Base-by-base conservation (phyloP, 441 rosid species). In the Syzygium malaccense region DNA sequence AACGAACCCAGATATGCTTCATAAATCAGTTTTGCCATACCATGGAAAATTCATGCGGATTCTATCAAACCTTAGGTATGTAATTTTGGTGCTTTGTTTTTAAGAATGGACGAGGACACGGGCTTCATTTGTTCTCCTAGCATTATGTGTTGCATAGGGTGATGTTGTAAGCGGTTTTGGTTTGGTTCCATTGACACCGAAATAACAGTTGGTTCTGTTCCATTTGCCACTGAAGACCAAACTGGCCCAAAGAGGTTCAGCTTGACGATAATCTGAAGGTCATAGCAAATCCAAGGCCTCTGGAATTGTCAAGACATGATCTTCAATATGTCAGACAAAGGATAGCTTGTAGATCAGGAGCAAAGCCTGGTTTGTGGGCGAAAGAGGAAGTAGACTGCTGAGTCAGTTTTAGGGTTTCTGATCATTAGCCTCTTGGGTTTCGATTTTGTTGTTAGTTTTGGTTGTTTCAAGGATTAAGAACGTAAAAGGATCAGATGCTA, bases 1-100 rank as follows among this genome's bases (percentile, higher is more conserved):
- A 88, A 98, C 99, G 88, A 98, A 98, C 96, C 99, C 99, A 64
- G 99, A 98, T 92, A 98, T 98, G 99, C 92, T 98, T 41, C 99
- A 98, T 91, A 91, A 93, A 93, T 94, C 99, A 91, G 95, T 98
- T 88, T 93, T 98, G 93, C 99, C 98, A 48, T 92, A 87, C 54
- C 99, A 97, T 92, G 91, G 93, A 88, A 94, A 95, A 92, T 98
- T 98, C 90, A 90, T 92, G 88, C 93, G 98, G 89, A 94, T 98
- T 91, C 92, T 97, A 90, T 92, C 98, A 86, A 97, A 95, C 90
- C 95, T 98, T 75, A 95, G 99, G 99, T 98, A 93, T 91, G 56
- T 86, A 85, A 88, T 78, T 87, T 85, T 87, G 75, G 51, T 86
- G 85, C 64, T 30, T 26, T 68, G 20, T 56, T 30, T 71, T 66